These are phyloP conservation scores for Centella asiatica DNA, from an alignment of 129 eudicot genomes.

Conservation along the genomic window DNA sequence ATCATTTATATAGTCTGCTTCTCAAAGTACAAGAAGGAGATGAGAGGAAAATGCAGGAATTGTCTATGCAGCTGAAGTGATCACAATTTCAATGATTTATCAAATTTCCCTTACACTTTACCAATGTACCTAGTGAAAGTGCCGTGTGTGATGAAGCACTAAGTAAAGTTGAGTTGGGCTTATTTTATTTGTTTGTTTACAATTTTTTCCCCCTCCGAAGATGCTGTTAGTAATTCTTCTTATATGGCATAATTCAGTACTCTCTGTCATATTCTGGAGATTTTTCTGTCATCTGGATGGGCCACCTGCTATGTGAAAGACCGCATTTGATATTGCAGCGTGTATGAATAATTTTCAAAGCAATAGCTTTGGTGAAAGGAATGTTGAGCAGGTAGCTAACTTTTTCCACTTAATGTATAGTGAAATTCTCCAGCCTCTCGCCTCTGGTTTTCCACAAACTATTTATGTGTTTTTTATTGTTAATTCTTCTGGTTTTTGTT, in stretches of 20 bases:
- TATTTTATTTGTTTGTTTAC: too few relatives aligned
- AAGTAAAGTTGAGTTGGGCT: background rate
- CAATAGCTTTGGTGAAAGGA: conserved; percentile 26
- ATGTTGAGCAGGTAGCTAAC: conserved; percentile 24
- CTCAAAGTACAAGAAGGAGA: background rate
- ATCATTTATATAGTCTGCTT: background rate
- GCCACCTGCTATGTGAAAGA: background rate
- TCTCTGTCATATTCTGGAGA: background rate
- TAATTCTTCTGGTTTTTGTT: too few relatives aligned
- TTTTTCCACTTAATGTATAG: background rate
- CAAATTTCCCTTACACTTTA: background rate
- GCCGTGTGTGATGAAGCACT: background rate
- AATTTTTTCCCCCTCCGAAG: too few relatives aligned
- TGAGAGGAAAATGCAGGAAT: background rate
- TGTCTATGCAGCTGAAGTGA: background rate
- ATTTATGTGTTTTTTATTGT: too few relatives aligned
- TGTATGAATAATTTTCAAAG: conserved; percentile 27
- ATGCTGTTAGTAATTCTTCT: background rate
- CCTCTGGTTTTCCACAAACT: too few relatives aligned
- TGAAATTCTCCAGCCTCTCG: too few relatives aligned
- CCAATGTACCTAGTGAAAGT: background rate
- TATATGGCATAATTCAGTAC: background rate
- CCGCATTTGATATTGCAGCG: conserved; percentile 14
- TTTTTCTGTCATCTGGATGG: conserved; percentile 12
- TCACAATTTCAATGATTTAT: too few relatives aligned